Conservation (phyloP, 2,329 filamentous ascomycete species). For the Clathrospora elynae region DNA sequence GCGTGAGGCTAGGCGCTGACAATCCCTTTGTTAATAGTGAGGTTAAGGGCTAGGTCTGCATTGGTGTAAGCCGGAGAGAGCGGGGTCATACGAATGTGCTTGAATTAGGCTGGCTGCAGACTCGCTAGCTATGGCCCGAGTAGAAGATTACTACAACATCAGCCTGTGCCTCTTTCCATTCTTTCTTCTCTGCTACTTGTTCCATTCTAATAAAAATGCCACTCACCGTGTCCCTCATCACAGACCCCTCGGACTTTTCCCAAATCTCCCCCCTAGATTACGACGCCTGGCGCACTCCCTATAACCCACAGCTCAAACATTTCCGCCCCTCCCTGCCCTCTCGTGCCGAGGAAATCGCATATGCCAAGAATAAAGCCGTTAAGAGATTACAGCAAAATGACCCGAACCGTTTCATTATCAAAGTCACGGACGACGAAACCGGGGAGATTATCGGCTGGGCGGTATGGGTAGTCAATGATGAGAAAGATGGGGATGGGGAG, state of each 20-base stretch:
- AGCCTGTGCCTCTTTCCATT: too few species aligned
- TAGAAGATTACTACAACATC: too few species aligned
- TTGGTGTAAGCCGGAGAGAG: too few species aligned
- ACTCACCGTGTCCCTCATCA: conserved; percentile 14
- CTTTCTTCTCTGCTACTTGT: too few species aligned
- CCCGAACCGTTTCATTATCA: conserved; percentile 21
- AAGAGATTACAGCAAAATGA: conserved; percentile 5
- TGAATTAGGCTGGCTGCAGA: too few species aligned
- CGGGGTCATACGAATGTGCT: too few species aligned
- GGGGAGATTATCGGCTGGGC: conserved; percentile 23
- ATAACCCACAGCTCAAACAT: conserved; percentile 36
- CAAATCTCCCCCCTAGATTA: conserved; percentile 24
- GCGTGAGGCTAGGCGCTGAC: too few species aligned
- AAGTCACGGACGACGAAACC: conserved; percentile 23
- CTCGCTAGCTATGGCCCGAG: too few species aligned
- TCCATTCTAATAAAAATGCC: too few species aligned
- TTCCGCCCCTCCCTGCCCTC: conserved; percentile 25
- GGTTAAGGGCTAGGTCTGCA: too few species aligned
- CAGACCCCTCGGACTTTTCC: conserved; percentile 16
- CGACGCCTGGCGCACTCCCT: conserved; percentile 27
- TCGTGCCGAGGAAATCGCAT: conserved; percentile 20
- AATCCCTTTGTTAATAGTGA: too few species aligned
- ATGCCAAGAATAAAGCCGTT: neutral
- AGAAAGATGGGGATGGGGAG: conserved; percentile 11
- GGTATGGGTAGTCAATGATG: conserved; percentile 24